Conservation (phyloP, 805 yeast species). For the Saccharomyces paradoxus region DNA sequence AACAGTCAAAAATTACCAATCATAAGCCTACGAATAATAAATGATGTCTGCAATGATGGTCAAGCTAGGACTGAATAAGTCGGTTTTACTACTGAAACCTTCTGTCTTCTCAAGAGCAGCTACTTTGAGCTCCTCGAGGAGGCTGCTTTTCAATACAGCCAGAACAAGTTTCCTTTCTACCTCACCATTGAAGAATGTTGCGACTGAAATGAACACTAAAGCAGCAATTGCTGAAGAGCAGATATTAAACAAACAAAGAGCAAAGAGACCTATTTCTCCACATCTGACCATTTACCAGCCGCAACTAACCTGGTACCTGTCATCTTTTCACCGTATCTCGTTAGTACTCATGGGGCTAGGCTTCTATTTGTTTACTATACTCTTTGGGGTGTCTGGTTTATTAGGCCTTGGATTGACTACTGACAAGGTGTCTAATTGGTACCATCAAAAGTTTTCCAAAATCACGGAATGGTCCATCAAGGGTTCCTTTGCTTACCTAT, state of each 20-base stretch:
- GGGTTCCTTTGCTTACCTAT: conserved; percentile 68
- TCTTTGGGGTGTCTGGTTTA: conserved; percentile 63
- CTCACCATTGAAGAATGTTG: neutral
- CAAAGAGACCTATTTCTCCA: conserved; percentile 83
- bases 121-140: conserved; percentile 1
- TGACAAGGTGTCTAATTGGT: conserved; percentile 29
- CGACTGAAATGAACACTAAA: conserved; percentile 31
- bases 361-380: conserved; percentile 68
- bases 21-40: neutral
- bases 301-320: conserved; percentile 76
- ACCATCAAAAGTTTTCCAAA: conserved; percentile 55
- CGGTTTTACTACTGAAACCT: conserved; percentile 6
- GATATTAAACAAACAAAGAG: conserved; percentile 72
- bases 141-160: conserved; percentile 5
- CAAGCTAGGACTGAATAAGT: conserved; percentile 11
- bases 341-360: conserved; percentile 77
- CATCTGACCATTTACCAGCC: conserved; percentile 86
- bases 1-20: neutral
- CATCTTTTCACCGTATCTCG: conserved; percentile 77
- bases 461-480: conserved; percentile 56
- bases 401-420: conserved; percentile 43
- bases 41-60: conserved; percentile 6
- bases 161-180: conserved; percentile 5
- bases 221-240: conserved; percentile 57
- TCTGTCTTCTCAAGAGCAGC: conserved; percentile 7